Evolutionary conservation across 2,329 filamentous ascomycete genomes (phyloP), one percentile per base, ranked within the genome.

Genomic region (Xylaria sp.): DNA sequence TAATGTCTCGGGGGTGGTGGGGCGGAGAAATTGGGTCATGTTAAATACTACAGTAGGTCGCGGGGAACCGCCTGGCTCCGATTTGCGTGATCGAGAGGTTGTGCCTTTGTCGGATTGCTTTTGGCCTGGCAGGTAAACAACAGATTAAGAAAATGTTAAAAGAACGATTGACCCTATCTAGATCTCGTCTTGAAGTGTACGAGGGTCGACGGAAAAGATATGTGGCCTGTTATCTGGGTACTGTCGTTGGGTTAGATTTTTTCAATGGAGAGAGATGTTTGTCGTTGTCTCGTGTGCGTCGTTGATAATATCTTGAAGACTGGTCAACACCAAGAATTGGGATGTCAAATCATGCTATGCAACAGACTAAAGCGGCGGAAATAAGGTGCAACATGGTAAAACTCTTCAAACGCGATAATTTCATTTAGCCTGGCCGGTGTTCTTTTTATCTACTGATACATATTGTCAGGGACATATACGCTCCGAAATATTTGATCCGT

Each of bases 391-490:
- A 40, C n/a, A 33, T 33, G 19, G 15, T 13, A 5, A 10, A 11
- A 27, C 33, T 10, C 17, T 4, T 35, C 21, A 27, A 60, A 33
- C 29, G 6, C 31, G 23, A 6, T n/a, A 25, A 27, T 19, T 33
- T 25, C n/a, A 44, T 56, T 11, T 3, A 21, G 40, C 37, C 25
- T 52, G 17, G 38, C 21, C 27, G 11, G 8, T 25, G 13, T 57
- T 51, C n/a, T 17, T 48, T 48, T 43, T 35, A 19, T 62, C 23
- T 47, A 48, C 29, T 29, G 25, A 31, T 35, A 43, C 38, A 38
- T 43, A 52, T 40, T 13, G 13, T 40, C 8, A 11, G 19, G 41
- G 21, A 48, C 15, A 8, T 54, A 11, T 41, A 43, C 25, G 21
- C 23, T 48, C 21, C 27, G 29, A 29, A 7, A 33, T 48, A 9